Evolutionary conservation across 1,284 basidiomycete genomes (phyloP).

Genomic region (Ustilago trichophora): DNA sequence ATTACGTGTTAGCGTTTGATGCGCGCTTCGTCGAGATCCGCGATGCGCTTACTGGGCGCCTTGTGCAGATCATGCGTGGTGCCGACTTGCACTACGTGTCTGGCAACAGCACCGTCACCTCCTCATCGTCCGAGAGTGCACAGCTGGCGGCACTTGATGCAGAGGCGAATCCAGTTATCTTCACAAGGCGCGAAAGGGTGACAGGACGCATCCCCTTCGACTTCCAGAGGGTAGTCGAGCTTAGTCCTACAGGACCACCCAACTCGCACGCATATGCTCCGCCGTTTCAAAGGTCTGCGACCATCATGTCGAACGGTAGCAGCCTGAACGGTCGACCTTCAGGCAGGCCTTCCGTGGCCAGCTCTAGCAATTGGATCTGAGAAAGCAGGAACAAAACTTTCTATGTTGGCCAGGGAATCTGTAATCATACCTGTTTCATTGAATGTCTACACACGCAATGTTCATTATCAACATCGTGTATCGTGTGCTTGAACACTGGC

Average conservation of each 20-base stretch:
- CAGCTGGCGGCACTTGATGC: slow-evolving; percentile 38
- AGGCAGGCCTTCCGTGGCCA: slow-evolving; percentile 23
- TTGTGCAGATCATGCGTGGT: slow-evolving; percentile 87
- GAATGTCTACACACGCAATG: too few species aligned
- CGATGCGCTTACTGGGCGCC: slow-evolving; percentile 81
- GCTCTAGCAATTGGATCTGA: slow-evolving; percentile 38
- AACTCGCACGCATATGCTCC: slow-evolving; percentile 7
- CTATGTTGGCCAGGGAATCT: too few species aligned
- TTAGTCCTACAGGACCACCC: slow-evolving; percentile 23
- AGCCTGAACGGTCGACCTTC: slow-evolving; percentile 28
- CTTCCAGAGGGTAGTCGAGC: slow-evolving; percentile 43
- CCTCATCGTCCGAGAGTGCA: slow-evolving; percentile 29
- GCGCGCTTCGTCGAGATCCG: slow-evolving; percentile 91
- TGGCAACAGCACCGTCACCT: slow-evolving; percentile 39
- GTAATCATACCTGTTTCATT: not conserved
- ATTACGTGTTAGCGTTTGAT: slow-evolving; percentile 90
- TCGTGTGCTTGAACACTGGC: too few species aligned
- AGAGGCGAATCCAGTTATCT: slow-evolving; percentile 48
- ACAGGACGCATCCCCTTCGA: slow-evolving; percentile 39
- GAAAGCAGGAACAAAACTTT: too few species aligned
- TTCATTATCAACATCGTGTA: too few species aligned
- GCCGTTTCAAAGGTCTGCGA: slow-evolving; percentile 29
- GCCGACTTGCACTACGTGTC: slow-evolving; percentile 82
- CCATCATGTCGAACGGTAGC: slow-evolving; percentile 32
- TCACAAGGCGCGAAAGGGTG: slow-evolving; percentile 32